These are phyloP conservation scores for Cryptococcus hybrid DNA, from an alignment of 1,284 basidiomycete genomes.

Conservation along the genomic window DNA sequence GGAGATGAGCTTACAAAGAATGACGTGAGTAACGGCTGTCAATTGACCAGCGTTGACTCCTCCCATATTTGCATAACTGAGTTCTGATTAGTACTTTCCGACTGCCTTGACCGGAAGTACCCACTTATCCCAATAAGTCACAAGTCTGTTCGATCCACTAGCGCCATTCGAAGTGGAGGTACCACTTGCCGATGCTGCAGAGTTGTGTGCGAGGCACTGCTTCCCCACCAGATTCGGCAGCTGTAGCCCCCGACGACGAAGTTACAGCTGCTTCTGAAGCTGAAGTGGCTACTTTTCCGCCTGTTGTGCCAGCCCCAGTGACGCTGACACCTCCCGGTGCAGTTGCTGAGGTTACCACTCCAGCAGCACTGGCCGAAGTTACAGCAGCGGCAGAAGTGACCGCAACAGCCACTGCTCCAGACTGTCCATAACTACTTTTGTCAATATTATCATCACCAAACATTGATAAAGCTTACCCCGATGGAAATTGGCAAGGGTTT, in stretches of 20 bases:
- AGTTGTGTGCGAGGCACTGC: background rate
- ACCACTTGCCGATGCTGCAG: background rate
- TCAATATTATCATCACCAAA: too few relatives aligned
- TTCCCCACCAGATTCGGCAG: background rate
- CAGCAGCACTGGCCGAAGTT: background rate
- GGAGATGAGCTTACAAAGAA: slow-evolving; percentile 17
- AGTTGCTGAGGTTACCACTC: background rate
- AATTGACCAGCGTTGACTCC: slow-evolving; percentile 12
- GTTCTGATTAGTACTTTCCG: background rate
- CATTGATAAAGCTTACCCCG: too few relatives aligned
- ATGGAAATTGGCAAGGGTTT: slow-evolving; percentile 6
- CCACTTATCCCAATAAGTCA: slow-evolving; percentile 25
- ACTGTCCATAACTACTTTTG: too few relatives aligned
- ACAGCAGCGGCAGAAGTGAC: background rate
- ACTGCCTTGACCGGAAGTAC: background rate
- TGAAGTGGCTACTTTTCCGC: background rate
- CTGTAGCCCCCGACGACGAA: background rate
- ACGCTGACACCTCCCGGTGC: background rate
- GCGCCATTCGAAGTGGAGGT: background rate
- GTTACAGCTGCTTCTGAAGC: background rate
- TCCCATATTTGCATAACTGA: slow-evolving; percentile 9
- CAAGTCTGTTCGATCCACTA: slow-evolving; percentile 8
- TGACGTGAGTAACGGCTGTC: slow-evolving; percentile 27
- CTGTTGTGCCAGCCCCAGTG: background rate
- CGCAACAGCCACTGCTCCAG: too few relatives aligned